A percentile compares a stretch with the other conserved stretches of the same genome.
Conservation (phyloP, 2,329 filamentous ascomycete species). For the Zarea fungicola region DNA sequence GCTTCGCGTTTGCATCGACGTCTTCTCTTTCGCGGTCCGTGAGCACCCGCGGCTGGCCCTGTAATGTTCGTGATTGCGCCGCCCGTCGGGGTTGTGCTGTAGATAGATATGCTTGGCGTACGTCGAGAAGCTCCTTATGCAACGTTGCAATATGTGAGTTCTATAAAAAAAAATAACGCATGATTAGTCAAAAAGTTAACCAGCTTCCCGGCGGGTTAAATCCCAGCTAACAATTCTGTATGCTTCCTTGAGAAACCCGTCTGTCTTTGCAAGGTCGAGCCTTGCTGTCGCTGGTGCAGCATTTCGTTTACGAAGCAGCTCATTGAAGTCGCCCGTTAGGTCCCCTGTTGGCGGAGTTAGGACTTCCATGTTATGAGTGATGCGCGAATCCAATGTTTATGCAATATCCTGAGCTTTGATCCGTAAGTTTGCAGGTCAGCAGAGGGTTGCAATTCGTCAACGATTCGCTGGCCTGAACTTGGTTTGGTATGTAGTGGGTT, state of each 20-base stretch:
- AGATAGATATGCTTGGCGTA: constrained; percentile 88
- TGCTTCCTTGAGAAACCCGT: constrained; percentile 90
- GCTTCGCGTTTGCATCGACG: constrained; percentile 82
- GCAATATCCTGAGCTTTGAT: too few species aligned
- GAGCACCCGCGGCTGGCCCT: constrained; percentile 50
- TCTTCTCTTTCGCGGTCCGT: constrained; percentile 79
- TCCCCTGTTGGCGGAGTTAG: constrained; percentile 38
- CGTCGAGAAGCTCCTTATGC: constrained; percentile 70
- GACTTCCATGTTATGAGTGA: not conserved
- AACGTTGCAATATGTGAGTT: constrained; percentile 81
- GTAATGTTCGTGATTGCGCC: constrained; percentile 42
- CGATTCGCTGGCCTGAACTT: constrained; percentile 6
- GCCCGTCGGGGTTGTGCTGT: constrained; percentile 61
- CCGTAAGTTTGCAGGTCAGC: too few species aligned
- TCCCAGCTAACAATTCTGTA: constrained; percentile 71
- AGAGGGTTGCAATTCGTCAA: not conserved
- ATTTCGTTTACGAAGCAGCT: constrained; percentile 57
- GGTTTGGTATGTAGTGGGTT: not conserved
- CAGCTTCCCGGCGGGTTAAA: too few species aligned
- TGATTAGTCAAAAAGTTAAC: not conserved
- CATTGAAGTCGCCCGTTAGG: constrained; percentile 64
- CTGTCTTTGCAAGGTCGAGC: constrained; percentile 52
- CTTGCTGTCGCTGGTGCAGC: constrained; percentile 40
- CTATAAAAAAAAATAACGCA: constrained; percentile 39
- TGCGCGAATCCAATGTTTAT: too few species aligned